phyloP scores from a whole-genome alignment of 257 asterid genomes.

The Penstemon eatonii region DNA sequence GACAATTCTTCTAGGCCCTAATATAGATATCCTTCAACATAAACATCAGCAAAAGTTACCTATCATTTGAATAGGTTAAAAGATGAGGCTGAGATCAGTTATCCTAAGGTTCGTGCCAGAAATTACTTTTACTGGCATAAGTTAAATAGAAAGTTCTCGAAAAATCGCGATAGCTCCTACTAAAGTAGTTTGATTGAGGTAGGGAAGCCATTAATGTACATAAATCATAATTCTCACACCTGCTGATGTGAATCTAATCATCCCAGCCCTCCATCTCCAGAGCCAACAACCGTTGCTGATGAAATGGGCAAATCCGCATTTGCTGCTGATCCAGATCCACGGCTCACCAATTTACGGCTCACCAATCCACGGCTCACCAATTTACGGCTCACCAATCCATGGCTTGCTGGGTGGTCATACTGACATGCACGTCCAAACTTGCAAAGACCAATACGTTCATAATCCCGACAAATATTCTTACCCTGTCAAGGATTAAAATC shows the following conservation, averaged over 20 bases:
- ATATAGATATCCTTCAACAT: neutral
- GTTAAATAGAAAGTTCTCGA: conserved; percentile 1
- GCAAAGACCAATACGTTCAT: conserved; percentile 36
- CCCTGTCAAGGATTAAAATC: conserved; percentile 28
- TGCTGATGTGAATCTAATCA: neutral
- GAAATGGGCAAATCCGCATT: conserved; percentile 12
- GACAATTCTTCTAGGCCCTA: neutral
- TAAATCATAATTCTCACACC: neutral
- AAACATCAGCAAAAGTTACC: neutral
- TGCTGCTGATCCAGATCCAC: neutral
- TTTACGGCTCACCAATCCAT: neutral
- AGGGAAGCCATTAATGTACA: neutral
- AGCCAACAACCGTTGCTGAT: neutral
- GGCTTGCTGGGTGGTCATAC: conserved; percentile 39
- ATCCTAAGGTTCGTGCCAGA: neutral
- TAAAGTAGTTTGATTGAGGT: neutral
- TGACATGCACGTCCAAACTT: conserved; percentile 37
- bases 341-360: too few relatives aligned
- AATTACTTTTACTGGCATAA: neutral
- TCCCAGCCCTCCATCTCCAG: conserved; percentile 9
- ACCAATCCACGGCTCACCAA: neutral
- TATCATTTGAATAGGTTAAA: neutral
- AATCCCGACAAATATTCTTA: conserved; percentile 34
- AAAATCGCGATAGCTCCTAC: neutral
- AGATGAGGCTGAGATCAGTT: neutral